phyloP scores from a whole-genome alignment of 2,329 filamentous ascomycete species.

The Chaetomium sp. region DNA sequence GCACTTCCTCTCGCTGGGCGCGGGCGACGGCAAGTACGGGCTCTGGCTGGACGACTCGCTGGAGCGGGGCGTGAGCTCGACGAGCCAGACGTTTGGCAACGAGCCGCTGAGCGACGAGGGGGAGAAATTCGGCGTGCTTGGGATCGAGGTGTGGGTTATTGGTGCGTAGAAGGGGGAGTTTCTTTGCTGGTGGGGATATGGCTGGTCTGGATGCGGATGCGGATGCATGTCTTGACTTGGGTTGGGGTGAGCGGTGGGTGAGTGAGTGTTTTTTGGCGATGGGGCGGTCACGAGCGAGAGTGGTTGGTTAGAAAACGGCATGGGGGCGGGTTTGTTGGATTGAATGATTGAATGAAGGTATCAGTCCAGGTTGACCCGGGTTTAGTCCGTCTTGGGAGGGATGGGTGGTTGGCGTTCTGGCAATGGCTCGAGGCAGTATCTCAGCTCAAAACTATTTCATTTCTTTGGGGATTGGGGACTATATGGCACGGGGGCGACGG shows the following conservation, averaged over 20 bases:
- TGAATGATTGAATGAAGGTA: not conserved
- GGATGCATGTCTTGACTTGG: not conserved
- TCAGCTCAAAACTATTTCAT: conserved; percentile 10
- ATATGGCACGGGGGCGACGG: not conserved
- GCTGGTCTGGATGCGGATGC: too few relatives aligned
- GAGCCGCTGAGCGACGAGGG: conserved; percentile 92
- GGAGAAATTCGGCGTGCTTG: conserved; percentile 85
- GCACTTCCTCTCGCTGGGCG: conserved; percentile 82
- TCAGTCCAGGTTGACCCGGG: not conserved
- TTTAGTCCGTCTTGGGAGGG: not conserved
- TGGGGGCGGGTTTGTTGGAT: not conserved
- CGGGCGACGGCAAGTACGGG: conserved; percentile 86
- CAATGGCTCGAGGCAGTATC: conserved; percentile 3
- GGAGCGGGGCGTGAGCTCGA: conserved; percentile 78
- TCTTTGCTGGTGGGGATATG: not conserved
- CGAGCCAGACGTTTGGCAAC: conserved; percentile 91
- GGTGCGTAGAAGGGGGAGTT: conserved; percentile 51
- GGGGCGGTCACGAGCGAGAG: not conserved
- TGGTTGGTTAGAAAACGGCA: not conserved
- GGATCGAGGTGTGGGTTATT: conserved; percentile 92
- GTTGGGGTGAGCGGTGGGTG: not conserved
- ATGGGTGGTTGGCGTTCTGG: conserved; percentile 1
- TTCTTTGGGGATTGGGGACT: not conserved
- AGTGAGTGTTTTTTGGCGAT: not conserved
- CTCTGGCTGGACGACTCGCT: conserved; percentile 89